Percentiles rank a stretch among this genome's conserved stretches.
phyloP scores from a whole-genome alignment of 495 filamentous ascomycete species.

The Aspergillus ostianus region DNA sequence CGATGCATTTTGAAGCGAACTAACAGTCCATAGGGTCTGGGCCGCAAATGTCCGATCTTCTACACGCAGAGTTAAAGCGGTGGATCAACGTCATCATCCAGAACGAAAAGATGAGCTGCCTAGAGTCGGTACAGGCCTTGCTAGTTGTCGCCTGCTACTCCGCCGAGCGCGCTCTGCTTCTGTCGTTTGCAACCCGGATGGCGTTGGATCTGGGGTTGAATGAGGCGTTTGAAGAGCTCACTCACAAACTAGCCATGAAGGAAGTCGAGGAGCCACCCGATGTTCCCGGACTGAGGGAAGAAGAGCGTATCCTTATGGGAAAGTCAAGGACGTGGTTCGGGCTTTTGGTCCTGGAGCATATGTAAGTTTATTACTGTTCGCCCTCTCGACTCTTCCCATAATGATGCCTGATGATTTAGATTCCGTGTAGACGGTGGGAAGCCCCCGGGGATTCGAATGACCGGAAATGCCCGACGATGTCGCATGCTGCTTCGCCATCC shows the following conservation, averaged over 20 bases:
- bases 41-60: constrained; percentile 35
- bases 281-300: constrained; percentile 16
- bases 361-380: constrained; percentile 24
- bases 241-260: constrained; percentile 28
- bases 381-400: background rate
- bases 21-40: constrained; percentile 21
- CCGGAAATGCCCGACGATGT: constrained; percentile 40
- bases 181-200: constrained; percentile 48
- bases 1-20: background rate
- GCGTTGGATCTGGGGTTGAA: constrained; percentile 45
- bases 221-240: constrained; percentile 41
- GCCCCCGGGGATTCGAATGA: constrained; percentile 41
- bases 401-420: constrained; percentile 24
- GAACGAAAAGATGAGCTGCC: constrained; percentile 30
- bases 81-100: constrained; percentile 47
- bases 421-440: constrained; percentile 53
- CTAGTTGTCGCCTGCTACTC: constrained; percentile 49
- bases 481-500: constrained; percentile 44
- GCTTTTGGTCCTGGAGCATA: constrained; percentile 46
- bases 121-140: constrained; percentile 51
- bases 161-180: constrained; percentile 43
- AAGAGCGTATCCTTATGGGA: constrained; percentile 36
- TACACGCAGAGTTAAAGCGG: constrained; percentile 43
- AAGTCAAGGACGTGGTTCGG: constrained; percentile 47
- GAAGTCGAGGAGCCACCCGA: constrained; percentile 22